Conservation (phyloP, 148 eudicot species). For the Pharnaceum exiguum region DNA sequence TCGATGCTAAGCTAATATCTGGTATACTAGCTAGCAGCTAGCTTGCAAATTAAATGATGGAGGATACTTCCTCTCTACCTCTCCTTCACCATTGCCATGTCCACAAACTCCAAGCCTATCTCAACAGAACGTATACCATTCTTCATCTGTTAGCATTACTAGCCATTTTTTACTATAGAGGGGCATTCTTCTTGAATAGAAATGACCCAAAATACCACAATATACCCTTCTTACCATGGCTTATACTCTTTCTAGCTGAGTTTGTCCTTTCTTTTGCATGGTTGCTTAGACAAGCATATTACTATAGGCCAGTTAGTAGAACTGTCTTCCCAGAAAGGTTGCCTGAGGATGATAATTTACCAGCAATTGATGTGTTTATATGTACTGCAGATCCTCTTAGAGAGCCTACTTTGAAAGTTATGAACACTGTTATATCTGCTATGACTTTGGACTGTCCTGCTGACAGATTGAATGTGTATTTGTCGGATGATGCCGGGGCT, state of each 20-base stretch:
- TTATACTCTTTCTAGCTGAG: conserved; percentile 28
- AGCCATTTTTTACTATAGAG: conserved; percentile 29
- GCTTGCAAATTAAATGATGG: no score
- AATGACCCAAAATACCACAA: conserved; percentile 6
- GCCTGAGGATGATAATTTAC: conserved; percentile 28
- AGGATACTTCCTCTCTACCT: conserved; percentile 1
- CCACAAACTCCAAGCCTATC: conserved; percentile 10
- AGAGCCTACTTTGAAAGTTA: conserved; percentile 42
- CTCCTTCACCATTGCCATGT: conserved; percentile 27
- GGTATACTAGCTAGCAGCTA: no score
- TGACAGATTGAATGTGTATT: conserved; percentile 35
- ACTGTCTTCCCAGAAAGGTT: conserved; percentile 28
- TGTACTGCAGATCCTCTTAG: conserved; percentile 46
- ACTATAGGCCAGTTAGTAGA: conserved; percentile 36
- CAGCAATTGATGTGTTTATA: conserved; percentile 39
- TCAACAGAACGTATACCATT: conserved; percentile 29
- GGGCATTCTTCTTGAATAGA: conserved; percentile 9
- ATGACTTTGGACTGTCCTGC: conserved; percentile 48
- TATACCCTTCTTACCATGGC: conserved; percentile 22
- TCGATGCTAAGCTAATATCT: no score
- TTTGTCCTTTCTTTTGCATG: conserved; percentile 26
- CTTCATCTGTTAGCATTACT: conserved; percentile 21
- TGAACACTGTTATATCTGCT: conserved; percentile 52
- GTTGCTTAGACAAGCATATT: conserved; percentile 26
- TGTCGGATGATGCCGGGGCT: conserved; percentile 51